Conservation (phyloP, 2,329 filamentous ascomycete species). For the Colletotrichum camelliae region DNA sequence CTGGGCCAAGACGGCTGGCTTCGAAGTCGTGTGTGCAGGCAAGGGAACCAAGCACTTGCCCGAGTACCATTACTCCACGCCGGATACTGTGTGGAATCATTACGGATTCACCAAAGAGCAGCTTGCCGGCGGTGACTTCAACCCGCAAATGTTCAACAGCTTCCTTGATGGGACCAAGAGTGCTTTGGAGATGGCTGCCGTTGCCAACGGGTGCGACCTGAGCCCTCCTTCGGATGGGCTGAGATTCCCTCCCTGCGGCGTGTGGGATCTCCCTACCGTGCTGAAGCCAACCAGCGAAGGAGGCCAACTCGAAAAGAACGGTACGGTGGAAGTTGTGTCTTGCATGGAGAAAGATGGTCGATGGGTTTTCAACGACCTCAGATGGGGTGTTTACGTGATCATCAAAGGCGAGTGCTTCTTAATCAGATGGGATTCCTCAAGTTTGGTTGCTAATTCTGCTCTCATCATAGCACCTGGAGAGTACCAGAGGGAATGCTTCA, state of each 20-base stretch:
- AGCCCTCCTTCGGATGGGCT: slow-evolving; percentile 43
- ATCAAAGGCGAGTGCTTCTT: neutral
- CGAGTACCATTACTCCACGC: slow-evolving; percentile 49
- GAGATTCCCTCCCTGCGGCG: slow-evolving; percentile 47
- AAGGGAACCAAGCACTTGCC: slow-evolving; percentile 53
- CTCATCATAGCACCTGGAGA: slow-evolving; percentile 31
- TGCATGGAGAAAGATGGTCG: slow-evolving; percentile 38
- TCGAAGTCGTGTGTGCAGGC: slow-evolving; percentile 48
- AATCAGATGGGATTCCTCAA: rapidly evolving
- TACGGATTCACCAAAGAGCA: slow-evolving; percentile 52
- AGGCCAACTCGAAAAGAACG: slow-evolving; percentile 44
- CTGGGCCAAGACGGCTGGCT: slow-evolving; percentile 48
- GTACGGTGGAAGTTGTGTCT: slow-evolving; percentile 50
- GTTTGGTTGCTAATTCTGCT: neutral
- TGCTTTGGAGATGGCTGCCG: slow-evolving; percentile 52
- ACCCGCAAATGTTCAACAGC: slow-evolving; percentile 54
- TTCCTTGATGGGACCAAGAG: slow-evolving; percentile 54
- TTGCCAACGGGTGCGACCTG: slow-evolving; percentile 49
- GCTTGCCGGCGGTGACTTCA: slow-evolving; percentile 45
- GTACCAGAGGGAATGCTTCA: slow-evolving; percentile 48
- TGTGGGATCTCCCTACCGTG: slow-evolving; percentile 44
- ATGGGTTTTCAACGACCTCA: neutral
- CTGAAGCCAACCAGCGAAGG: slow-evolving; percentile 45
- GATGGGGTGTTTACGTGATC: neutral
- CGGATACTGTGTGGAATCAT: slow-evolving; percentile 50